Conservation (phyloP, 2,329 filamentous ascomycete genomes). For the Colletotrichum melonis region DNA sequence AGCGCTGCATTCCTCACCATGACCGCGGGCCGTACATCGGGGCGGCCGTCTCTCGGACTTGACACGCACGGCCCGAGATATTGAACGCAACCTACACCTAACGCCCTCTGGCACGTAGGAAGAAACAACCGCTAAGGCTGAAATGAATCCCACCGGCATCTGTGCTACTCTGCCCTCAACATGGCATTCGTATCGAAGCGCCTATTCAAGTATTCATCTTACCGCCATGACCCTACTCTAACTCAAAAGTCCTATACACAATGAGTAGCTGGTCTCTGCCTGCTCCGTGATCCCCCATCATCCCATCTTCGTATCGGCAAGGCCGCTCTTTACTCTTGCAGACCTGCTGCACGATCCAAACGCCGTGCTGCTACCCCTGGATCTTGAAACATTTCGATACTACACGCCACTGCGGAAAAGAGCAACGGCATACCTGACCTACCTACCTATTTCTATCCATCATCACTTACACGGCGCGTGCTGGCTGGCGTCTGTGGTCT, state of each 20-base stretch:
- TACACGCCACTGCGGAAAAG: not conserved
- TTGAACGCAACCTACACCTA: no score
- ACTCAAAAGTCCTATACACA: not conserved
- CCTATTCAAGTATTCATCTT: not conserved
- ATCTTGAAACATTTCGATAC: not conserved
- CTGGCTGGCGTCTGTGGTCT: no score
- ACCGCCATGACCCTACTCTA: not conserved
- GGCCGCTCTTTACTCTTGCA: not conserved
- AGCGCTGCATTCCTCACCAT: not conserved
- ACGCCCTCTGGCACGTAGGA: not conserved
- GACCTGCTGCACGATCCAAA: not conserved
- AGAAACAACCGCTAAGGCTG: not conserved
- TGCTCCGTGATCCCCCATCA: not conserved
- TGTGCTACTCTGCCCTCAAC: no score
- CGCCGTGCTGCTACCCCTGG: not conserved
- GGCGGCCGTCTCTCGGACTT: not conserved
- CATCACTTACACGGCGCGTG: no score
- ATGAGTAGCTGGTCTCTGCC: not conserved
- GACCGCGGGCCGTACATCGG: not conserved
- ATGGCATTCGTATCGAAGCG: no score
- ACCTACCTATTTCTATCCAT: no score
- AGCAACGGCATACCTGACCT: no score
- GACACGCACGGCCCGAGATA: not conserved
- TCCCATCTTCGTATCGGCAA: not conserved
- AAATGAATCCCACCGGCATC: not conserved